Evolutionary conservation across 2,329 filamentous ascomycete genomes (phyloP), one percentile per base, ranked within the genome.

Genomic region (Periconia sp.): DNA sequence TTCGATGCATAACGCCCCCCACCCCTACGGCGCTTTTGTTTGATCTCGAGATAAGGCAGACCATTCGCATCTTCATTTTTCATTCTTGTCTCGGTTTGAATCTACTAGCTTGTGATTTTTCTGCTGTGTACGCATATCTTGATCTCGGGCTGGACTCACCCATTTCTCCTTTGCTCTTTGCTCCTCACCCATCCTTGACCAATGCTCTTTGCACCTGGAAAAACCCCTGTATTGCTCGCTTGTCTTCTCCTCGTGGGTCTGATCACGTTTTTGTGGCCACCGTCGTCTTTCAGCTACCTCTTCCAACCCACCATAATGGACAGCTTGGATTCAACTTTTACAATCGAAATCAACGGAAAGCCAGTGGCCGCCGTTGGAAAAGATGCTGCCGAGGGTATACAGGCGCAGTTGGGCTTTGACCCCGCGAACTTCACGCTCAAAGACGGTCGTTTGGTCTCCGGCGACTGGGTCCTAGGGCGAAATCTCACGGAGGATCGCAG

Each of bases 381-480:
- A 15, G 42, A 52, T 41, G 41, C 56, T 41, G 53, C 58, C 53
- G 61, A 62, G 43, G 50, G 43, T 17, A 57, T 51, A 19, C 59
- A 62, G 37, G 62, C 60, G 35, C 54, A 52, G 15, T 51, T 51
- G 9, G 62, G 62, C 17, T 23, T 57, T 10, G 61, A 62, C 31
- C 55, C 60, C 19, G 63, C 63, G 10, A 45, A 63, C 23, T 65
- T 65, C 31, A 58, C 54, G 17, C 56, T 65, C 45, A 57, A 61
- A 35, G 42, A 60, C 33, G 54, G 56, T 41, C 57, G 53, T 18
- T 57, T 65, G 11, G 51, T 56, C 30, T 61, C 40, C 45, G 57
- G 59, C 20, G 57, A 59, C 18, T 61, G 56, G 53, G 49, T 61
- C 35, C 57, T 64, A n/a, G 61, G 52, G 41, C 60, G 63, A 42